phyloP scores from a whole-genome alignment of 225 moss, liverwort and hornwort genomes.

The Marchantia paleacea region DNA sequence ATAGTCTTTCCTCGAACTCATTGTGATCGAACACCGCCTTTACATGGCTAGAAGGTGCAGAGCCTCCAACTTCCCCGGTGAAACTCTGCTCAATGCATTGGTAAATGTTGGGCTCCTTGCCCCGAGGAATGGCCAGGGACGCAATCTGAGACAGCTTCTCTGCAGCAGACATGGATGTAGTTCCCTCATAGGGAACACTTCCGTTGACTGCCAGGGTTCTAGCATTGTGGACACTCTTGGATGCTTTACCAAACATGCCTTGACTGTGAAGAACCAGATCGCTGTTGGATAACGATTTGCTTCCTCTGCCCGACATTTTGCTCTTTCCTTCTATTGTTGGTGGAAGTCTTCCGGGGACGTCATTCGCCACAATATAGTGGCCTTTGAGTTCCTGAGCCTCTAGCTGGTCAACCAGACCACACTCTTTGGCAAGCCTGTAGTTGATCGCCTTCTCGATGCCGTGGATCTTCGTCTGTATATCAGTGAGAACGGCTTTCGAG shows the following conservation, averaged over 20 bases:
- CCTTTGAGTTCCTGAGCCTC: conserved; percentile 40
- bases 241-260: conserved; percentile 32
- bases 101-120: conserved; percentile 25
- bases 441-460: conserved; percentile 85
- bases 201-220: conserved; percentile 26
- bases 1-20: conserved; percentile 54
- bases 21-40: conserved; percentile 53
- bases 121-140: conserved; percentile 16
- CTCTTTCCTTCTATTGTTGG: conserved; percentile 3
- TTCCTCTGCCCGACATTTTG: conserved; percentile 15
- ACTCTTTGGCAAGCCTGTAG: conserved; percentile 50
- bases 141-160: conserved; percentile 32
- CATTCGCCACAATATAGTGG: conserved; percentile 31
- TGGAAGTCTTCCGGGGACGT: neutral
- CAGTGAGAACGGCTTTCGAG: conserved; percentile 72
- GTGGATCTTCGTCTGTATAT: conserved; percentile 77
- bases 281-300: neutral
- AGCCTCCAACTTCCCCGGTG: conserved; percentile 37
- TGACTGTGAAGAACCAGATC: conserved; percentile 41
- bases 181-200: conserved; percentile 15
- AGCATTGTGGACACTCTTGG: conserved; percentile 26
- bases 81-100: conserved; percentile 18
- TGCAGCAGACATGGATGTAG: conserved; percentile 13
- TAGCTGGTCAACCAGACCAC: conserved; percentile 46
- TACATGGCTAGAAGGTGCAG: conserved; percentile 48